phyloP scores from a whole-genome alignment of 306 rosid genomes.

The Prosopis cineraria region DNA sequence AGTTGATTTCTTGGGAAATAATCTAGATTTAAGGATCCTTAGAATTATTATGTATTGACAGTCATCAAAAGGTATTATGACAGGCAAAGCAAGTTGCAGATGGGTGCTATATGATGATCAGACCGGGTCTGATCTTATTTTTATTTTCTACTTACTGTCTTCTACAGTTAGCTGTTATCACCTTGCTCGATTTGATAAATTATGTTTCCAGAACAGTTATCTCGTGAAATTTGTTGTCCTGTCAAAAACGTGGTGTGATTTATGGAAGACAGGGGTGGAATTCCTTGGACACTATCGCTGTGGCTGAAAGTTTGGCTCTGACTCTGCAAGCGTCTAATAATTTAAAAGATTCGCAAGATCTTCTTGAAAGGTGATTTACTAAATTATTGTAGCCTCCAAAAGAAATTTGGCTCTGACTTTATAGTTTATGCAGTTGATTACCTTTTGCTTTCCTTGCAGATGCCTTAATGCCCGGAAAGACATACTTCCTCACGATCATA shows the following conservation, averaged over 20 bases:
- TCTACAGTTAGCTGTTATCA: constrained; percentile 24
- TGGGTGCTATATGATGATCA: constrained; percentile 5
- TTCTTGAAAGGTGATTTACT: constrained; percentile 73
- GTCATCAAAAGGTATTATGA: not conserved
- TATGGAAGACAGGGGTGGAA: constrained; percentile 68
- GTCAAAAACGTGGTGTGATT: constrained; percentile 24
- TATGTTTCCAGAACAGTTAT: constrained; percentile 24
- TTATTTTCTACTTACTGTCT: constrained; percentile 22
- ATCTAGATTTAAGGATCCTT: constrained; percentile 19
- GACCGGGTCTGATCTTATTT: constrained; percentile 17
- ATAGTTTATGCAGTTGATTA: constrained; percentile 17
- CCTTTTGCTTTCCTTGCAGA: constrained; percentile 41
- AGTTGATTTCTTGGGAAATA: constrained; percentile 13
- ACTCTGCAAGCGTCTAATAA: constrained; percentile 59
- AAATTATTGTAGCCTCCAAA: not conserved
- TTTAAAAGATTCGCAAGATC: constrained; percentile 71
- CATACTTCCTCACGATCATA: constrained; percentile 65
- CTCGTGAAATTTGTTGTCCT: constrained; percentile 10
- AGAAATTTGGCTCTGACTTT: constrained; percentile 12
- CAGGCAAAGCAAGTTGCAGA: not conserved
- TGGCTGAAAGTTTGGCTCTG: constrained; percentile 79
- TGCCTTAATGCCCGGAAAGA: constrained; percentile 70
- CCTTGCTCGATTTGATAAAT: constrained; percentile 25
- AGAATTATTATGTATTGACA: not conserved
- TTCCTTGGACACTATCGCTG: constrained; percentile 71